Base-by-base conservation (phyloP, 768 basidiomycete genomes). In the Coprinopsis marcescibilis region DNA sequence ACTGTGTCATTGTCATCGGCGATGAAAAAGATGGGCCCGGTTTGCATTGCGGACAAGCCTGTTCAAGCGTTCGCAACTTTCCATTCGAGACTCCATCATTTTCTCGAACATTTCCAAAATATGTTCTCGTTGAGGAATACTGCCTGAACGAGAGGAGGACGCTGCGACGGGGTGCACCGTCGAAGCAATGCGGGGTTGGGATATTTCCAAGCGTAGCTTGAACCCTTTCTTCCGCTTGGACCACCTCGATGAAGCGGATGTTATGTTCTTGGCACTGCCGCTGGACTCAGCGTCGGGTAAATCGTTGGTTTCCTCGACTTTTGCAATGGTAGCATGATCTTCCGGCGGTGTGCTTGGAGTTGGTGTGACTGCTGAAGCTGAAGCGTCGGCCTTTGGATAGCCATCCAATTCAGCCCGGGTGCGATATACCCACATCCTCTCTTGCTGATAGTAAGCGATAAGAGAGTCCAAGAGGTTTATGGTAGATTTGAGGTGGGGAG, bases 61-160 rank as follows among this genome's bases (percentile, higher is more conserved):
- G 52, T 77, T 77, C 43, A 84, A 70, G 26, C 83, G 71, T 52
- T 81, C 73, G 60, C 85, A 88, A 57, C 82, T 85, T 62, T 86
- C 85, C 75, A 88, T 79, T 45, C 85, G 74, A 2, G 78, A 71
- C 55, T 85, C 81, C 69, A 86, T 77, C 68, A 88, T 80, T 50
- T 77, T 74, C 48, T 81, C 81, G 57, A 83, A 85, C 70, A 80
- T 74, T 55, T 79, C 74, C 50, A 88, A 65, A 44, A 88, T 72
- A 45, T 71, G 75, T 21, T 79, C 73, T 35, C 60, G 59, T 24
- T 59, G 58, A 17, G 57, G 52, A 27, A 55, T 48, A 45, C 44
- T 39, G 17, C 42, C 40, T 54, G 43, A 35, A 49, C 51, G 5
- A 26, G 44, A 48, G 45, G 45, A 40, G 49, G 58, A 20, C 46